Conservation (phyloP, 306 rosid species). For the Astragalus glycyphyllos region DNA sequence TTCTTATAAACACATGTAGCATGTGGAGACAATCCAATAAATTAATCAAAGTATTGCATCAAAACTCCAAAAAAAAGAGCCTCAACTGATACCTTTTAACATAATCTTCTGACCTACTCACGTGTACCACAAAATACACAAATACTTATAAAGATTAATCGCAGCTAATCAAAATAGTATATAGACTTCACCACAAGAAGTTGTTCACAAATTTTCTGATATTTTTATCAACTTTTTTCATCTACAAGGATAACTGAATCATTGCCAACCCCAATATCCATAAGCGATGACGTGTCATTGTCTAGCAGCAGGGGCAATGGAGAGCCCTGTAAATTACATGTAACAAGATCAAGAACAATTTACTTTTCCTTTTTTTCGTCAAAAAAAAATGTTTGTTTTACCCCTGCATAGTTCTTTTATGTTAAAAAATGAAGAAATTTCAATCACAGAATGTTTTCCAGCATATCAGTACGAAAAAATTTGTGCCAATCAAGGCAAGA, state of each 20-base stretch:
- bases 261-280: conserved; percentile 75
- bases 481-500: conserved; percentile 22
- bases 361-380: not conserved
- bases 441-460: conserved; percentile 3
- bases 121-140: not conserved
- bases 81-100: not conserved
- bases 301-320: conserved; percentile 80
- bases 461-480: conserved; percentile 19
- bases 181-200: conserved; percentile 24
- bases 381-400: not conserved
- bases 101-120: conserved; percentile 21
- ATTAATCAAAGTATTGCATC: not conserved
- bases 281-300: conserved; percentile 72
- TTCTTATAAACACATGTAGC: no score
- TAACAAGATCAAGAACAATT: conserved; percentile 25
- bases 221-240: conserved; percentile 62
- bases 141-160: conserved; percentile 7
- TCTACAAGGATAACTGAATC: conserved; percentile 77
- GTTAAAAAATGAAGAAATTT: not conserved
- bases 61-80: conserved; percentile 12
- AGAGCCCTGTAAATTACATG: conserved; percentile 65
- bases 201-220: conserved; percentile 6
- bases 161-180: conserved; percentile 29
- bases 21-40: no score
- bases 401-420: conserved; percentile 11